phyloP scores from a whole-genome alignment of 176 grass and related monocot genomes.

The Alopecurus myosuroides region DNA sequence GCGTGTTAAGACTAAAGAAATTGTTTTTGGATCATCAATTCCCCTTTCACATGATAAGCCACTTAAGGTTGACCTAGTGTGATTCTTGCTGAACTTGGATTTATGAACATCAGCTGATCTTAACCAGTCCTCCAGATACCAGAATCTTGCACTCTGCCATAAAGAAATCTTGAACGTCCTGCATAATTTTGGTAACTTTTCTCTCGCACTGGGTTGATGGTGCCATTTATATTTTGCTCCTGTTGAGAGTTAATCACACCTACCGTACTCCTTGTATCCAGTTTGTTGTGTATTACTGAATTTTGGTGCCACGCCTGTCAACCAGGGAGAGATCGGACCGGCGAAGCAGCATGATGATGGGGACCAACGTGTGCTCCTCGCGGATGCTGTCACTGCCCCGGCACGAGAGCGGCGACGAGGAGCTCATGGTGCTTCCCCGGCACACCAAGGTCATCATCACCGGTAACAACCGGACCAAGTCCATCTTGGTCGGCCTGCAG shows the following conservation, averaged over 20 bases:
- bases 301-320: slow-evolving; percentile 6
- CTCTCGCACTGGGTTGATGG: neutral
- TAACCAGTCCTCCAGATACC: neutral
- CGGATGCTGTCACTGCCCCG: slow-evolving; percentile 33
- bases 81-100: neutral
- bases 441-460: slow-evolving; percentile 78
- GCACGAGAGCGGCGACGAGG: slow-evolving; percentile 54
- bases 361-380: slow-evolving; percentile 43
- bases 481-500: slow-evolving; percentile 71
- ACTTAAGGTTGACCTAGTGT: neutral
- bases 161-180: neutral
- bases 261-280: neutral
- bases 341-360: slow-evolving; percentile 42
- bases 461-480: slow-evolving; percentile 85
- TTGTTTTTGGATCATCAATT: neutral
- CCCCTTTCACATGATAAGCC: neutral
- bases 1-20: neutral
- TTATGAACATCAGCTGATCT: neutral
- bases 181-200: neutral
- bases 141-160: neutral
- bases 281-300: slow-evolving; percentile 34
- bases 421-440: slow-evolving; percentile 62
- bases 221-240: neutral
- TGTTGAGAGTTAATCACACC: neutral
- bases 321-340: neutral